Evolutionary conservation across 179 eudicot species (phyloP), one percentile per base, ranked within the genome.

Genomic region (Spinacia oleracea): DNA sequence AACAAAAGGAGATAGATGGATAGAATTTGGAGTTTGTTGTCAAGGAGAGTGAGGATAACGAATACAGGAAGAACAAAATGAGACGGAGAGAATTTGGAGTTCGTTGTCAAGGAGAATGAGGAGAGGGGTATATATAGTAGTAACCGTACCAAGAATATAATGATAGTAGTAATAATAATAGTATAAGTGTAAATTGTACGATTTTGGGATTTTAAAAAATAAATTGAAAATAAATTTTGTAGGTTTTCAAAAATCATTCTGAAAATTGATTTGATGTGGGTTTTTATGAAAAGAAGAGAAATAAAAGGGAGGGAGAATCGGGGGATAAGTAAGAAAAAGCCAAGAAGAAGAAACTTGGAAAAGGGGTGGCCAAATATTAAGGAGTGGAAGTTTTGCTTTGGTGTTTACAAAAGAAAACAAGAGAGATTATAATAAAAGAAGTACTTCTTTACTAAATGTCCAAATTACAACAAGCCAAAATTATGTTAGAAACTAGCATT

Each of bases 401-500:
- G 81, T 59, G 21, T 58, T 60, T 20, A 74, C 82, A 65, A 79
- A 79, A 79, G 79, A 29, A 50, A 15, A 74, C 42, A 46, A 58
- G 60, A 75, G 15, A 69, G 72, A 35, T 69, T 32, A 58, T 25
- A 83, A 45, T 66, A 75, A n/a, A 45, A 25, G 14, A 12, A 50
- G 83, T 72, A 73, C 72, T 69, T 81, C 84, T 69, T 46, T 75
- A 80, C 87, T 83, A 83, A 80, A 82, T 51, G 82, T 78, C 84
- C 81, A 79, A 46, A 51, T 77, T 63, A 67, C 16, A 76, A 87
- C 72, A 84, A 31, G 80, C 85, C 93, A 91, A 91, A 81, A 83
- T 79, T 79, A 78, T 79, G 80, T 88, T 84, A 77, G 85, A 83
- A 86, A 83, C 68, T 91, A 90, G 97, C 88, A 76, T 64, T 80